A percentile compares a stretch with the other conserved stretches of the same genome.
Evolutionary conservation across 2,329 filamentous ascomycete species (phyloP).

Genomic region (Curvularia spicifera): DNA sequence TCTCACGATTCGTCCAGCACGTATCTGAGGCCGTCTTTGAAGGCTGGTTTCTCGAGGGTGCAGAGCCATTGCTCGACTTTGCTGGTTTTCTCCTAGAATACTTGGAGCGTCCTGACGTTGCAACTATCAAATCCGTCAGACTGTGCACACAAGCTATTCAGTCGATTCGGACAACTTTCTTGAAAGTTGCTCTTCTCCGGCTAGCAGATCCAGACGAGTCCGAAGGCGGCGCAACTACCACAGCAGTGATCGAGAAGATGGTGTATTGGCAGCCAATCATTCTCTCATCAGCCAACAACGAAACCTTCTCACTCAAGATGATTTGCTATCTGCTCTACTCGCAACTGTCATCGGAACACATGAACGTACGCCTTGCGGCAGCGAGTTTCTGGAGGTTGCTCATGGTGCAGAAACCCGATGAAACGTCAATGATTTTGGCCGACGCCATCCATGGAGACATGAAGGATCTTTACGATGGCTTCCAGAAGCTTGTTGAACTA

Average conservation of each 20-base stretch:
- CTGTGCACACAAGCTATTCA: constrained; percentile 84
- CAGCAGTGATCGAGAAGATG: constrained; percentile 80
- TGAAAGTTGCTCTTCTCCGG: constrained; percentile 78
- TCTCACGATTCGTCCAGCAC: constrained; percentile 80
- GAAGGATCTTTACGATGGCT: constrained; percentile 73
- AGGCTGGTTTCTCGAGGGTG: constrained; percentile 93
- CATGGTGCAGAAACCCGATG: constrained; percentile 88
- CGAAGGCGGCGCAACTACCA: constrained; percentile 66
- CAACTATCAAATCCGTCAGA: constrained; percentile 83
- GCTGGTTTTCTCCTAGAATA: constrained; percentile 85
- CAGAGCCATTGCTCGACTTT: constrained; percentile 83
- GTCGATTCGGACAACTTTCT: constrained; percentile 76
- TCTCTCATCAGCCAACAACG: constrained; percentile 75
- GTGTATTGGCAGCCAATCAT: constrained; percentile 96
- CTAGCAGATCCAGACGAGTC: constrained; percentile 82
- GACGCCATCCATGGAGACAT: constrained; percentile 75
- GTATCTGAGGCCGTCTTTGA: constrained; percentile 91
- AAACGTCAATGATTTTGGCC: constrained; percentile 75
- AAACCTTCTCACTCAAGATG: constrained; percentile 81
- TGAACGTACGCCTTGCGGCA: constrained; percentile 73
- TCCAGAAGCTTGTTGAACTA: constrained; percentile 82
- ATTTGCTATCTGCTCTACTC: constrained; percentile 93
- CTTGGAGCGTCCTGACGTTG: constrained; percentile 82
- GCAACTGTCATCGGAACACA: constrained; percentile 76
- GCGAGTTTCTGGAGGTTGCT: constrained; percentile 90